Evolutionary conservation across 208 protist genomes (phyloP), one percentile per base, ranked within the genome.

Genomic region (Crithidia fasciculata): DNA sequence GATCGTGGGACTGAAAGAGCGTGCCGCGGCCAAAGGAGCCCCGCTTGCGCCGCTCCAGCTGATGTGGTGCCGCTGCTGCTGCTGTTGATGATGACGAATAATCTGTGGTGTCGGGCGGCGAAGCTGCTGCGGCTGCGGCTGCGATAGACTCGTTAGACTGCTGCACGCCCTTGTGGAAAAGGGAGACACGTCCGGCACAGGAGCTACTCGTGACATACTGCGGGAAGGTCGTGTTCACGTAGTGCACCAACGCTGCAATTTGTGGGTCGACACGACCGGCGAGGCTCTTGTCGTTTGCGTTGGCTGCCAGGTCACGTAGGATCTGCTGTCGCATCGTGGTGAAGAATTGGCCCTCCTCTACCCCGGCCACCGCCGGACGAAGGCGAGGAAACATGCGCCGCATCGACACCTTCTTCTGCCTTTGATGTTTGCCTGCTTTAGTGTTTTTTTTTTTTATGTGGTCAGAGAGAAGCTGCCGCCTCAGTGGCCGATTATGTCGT

Each of bases 151-250:
- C 28, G 0, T 13, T 49, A 0, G 45, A 8, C 9, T 64, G 67
- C n/a, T 72, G 47, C 66, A 81, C 76, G 1, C 72, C 88, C 45
- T 83, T 84, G 76, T 96, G 89, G 60, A 96, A 96, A 13, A 96
- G 76, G 0, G 87, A 84, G 19, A 90, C 52, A 0, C 91, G 83
- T 6, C 89, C 91, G 18, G 86, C 86, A 66, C 89, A 96, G 13
- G 86, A 91, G 81, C 89, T 93, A 47, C 81, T 92, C 16, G 91
- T 96, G 6, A 96, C 88, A 79, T 91, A 93, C 74, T 80, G 85
- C 4, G 63, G 36, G 61, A 89, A 86, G 15, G 76, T 58, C 4
- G 69, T 57, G 78, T 94, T 96, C 56, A 94, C 74, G 56, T 86
- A 81, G 4, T 66, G 13, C 2, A 94, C 89, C 2, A 93, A 60